A percentile compares a stretch with the other conserved stretches of the same genome.
phyloP scores from a whole-genome alignment of 768 basidiomycete genomes.

The Tulasnella sp. region DNA sequence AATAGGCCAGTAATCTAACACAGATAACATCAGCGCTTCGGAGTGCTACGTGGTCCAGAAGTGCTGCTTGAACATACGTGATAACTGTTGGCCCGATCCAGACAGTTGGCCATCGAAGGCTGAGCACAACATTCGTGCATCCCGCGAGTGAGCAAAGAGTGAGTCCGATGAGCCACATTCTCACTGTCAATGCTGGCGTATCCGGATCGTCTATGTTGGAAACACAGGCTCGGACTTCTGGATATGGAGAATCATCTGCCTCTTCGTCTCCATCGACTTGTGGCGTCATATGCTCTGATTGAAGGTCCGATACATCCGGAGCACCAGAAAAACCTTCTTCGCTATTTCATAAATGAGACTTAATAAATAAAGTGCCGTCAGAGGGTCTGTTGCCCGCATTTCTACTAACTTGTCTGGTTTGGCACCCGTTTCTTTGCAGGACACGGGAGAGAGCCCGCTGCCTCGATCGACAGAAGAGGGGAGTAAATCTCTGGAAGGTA shows the following conservation, averaged over 20 bases:
- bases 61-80: conserved; percentile 58
- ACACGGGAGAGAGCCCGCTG: not conserved
- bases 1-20: conserved; percentile 83
- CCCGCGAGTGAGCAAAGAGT: conserved; percentile 56
- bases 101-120: conserved; percentile 89
- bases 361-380: not conserved
- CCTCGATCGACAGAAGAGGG: not conserved
- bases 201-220: conserved; percentile 98
- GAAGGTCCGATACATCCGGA: not conserved
- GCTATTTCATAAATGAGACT: not conserved
- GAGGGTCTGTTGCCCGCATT: not conserved
- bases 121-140: conserved; percentile 89
- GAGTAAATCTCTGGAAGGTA: not conserved
- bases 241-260: conserved; percentile 89
- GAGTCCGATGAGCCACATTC: conserved; percentile 87
- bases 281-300: conserved; percentile 11
- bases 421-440: not conserved
- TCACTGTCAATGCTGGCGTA: conserved; percentile 91
- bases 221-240: conserved; percentile 96
- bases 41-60: conserved; percentile 38
- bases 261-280: conserved; percentile 47
- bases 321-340: not conserved
- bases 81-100: conserved; percentile 78
- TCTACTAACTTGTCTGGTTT: not conserved
- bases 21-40: conserved; percentile 36